Percentiles rank a stretch among this genome's conserved stretches.
These are phyloP conservation scores for Ceratocystis eucalypticola DNA, from an alignment of 2,329 filamentous ascomycete genomes.

Conservation along the genomic window DNA sequence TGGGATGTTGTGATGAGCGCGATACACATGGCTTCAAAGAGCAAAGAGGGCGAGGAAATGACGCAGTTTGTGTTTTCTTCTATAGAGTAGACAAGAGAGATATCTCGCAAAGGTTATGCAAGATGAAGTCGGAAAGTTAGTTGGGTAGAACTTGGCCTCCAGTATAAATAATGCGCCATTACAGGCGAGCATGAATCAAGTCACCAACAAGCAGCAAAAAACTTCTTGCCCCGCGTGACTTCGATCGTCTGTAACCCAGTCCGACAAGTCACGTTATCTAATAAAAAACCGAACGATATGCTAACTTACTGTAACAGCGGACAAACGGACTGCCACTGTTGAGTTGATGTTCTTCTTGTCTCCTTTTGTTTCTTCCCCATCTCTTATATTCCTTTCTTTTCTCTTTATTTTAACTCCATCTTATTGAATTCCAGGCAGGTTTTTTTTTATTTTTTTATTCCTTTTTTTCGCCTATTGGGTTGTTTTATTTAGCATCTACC, in stretches of 20 bases:
- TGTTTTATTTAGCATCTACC: neutral
- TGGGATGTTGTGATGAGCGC: slow-evolving; percentile 62
- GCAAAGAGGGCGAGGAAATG: neutral
- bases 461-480: neutral
- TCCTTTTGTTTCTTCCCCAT: neutral
- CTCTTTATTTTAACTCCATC: neutral
- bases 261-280: neutral
- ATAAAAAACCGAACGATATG: neutral
- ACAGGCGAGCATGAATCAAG: neutral
- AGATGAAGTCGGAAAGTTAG: neutral
- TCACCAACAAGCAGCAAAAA: neutral
- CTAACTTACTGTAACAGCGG: neutral
- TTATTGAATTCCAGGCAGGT: neutral
- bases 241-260: neutral
- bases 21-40: slow-evolving; percentile 52
- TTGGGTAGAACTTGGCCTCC: neutral
- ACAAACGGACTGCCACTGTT: neutral
- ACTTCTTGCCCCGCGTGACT: neutral
- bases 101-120: neutral
- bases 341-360: neutral
- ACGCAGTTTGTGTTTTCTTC: neutral
- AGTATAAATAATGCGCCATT: neutral
- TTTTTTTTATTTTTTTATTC: neutral
- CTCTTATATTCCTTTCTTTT: neutral
- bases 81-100: neutral